These are phyloP conservation scores for Globisporangium ultimum DNA, from an alignment of 352 stramenopile species.

Conservation along the genomic window DNA sequence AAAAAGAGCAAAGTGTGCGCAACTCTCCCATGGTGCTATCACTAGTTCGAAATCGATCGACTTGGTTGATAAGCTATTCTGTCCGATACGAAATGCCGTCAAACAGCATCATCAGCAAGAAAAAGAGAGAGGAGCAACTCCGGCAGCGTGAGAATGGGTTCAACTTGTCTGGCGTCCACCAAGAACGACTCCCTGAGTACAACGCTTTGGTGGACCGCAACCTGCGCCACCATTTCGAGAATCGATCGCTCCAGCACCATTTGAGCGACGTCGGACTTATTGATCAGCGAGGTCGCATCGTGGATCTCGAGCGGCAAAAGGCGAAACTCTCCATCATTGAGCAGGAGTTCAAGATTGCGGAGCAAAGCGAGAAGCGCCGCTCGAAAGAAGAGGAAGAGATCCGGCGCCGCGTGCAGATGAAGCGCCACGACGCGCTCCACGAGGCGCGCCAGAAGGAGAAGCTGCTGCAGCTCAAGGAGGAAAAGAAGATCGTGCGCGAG, in stretches of 20 bases:
- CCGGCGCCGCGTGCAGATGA: conserved; percentile 83
- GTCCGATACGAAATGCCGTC: conserved; percentile 6
- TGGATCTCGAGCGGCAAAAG: conserved; percentile 88
- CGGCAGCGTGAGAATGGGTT: conserved; percentile 59
- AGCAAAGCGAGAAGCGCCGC: conserved; percentile 67
- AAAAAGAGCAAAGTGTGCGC: no score
- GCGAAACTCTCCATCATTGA: conserved; percentile 90
- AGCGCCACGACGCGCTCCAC: conserved; percentile 67
- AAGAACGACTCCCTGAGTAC: conserved; percentile 76
- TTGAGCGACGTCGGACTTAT: conserved; percentile 80
- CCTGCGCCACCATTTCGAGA: conserved; percentile 89
- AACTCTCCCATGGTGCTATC: no score
- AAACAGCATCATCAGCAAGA: conserved; percentile 17
- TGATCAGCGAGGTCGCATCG: conserved; percentile 85
- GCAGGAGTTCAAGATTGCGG: conserved; percentile 88
- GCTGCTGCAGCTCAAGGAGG: conserved; percentile 85
- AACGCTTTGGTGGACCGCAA: conserved; percentile 89
- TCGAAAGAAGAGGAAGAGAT: conserved; percentile 87
- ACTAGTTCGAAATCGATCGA: neutral
- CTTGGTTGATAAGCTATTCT: neutral
- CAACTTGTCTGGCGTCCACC: conserved; percentile 51
- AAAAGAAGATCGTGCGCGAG: conserved; percentile 83
- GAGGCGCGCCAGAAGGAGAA: conserved; percentile 78
- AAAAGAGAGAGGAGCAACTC: conserved; percentile 41
- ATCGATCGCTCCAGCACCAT: conserved; percentile 65